These are phyloP conservation scores for Sambucus nigra DNA, from an alignment of 129 eudicot species.

Conservation along the genomic window DNA sequence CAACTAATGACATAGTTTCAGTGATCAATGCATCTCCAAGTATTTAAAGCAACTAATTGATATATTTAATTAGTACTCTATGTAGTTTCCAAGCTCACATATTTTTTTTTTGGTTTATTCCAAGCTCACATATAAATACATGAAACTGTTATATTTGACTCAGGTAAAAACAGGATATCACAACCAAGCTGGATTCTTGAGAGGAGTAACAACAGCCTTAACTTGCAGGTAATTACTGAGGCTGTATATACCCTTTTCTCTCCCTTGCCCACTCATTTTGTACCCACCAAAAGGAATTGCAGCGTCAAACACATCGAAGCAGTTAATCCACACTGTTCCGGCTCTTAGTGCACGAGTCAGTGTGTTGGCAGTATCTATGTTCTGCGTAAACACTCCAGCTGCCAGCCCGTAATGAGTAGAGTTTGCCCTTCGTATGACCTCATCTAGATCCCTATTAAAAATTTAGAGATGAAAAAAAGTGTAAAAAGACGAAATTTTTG, in stretches of 20 bases:
- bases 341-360: slow-evolving; percentile 42
- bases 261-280: slow-evolving; percentile 42
- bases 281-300: slow-evolving; percentile 47
- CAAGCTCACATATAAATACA: too few relatives aligned
- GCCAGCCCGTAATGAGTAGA: slow-evolving; percentile 24
- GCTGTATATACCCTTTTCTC: slow-evolving; percentile 43
- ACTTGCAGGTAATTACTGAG: slow-evolving; percentile 36
- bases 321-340: slow-evolving; percentile 38
- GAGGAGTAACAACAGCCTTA: slow-evolving; percentile 43
- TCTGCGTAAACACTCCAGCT: slow-evolving; percentile 37
- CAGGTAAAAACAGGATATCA: neutral
- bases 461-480: neutral
- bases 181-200: slow-evolving; percentile 41
- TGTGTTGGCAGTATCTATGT: slow-evolving; percentile 33
- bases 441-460: slow-evolving; percentile 23
- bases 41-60: too few relatives aligned
- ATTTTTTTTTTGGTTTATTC: too few relatives aligned
- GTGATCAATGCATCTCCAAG: too few relatives aligned
- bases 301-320: slow-evolving; percentile 44
- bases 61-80: too few relatives aligned
- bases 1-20: too few relatives aligned
- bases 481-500: neutral
- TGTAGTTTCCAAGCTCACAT: neutral
- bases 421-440: slow-evolving; percentile 32
- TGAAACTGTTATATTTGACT: neutral